Evolutionary conservation across 176 grass and related monocot genomes (phyloP).

Genomic region (Chrysopogon serrulatus): DNA sequence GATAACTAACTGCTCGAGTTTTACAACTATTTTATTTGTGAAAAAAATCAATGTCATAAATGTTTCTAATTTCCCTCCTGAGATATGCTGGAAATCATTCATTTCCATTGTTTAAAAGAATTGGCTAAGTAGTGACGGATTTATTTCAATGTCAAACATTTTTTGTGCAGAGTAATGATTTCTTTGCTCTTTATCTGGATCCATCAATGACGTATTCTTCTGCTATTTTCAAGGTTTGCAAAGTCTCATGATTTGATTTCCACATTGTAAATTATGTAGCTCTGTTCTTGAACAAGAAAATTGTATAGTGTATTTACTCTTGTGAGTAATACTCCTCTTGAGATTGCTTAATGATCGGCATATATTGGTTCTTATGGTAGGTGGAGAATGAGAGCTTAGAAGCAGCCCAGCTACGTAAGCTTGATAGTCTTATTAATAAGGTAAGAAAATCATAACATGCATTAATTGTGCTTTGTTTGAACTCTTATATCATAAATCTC

Average conservation of each 20-base stretch:
- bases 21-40: neutral
- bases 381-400: constrained; percentile 57
- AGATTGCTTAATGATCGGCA: neutral
- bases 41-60: neutral
- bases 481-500: neutral
- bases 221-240: constrained; percentile 61
- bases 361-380: constrained; percentile 24
- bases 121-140: neutral
- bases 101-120: neutral
- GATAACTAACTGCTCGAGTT: neutral
- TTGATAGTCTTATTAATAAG: constrained; percentile 52
- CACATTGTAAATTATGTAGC: neutral
- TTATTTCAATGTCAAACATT: neutral
- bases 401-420: constrained; percentile 46
- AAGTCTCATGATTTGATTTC: neutral
- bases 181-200: constrained; percentile 78
- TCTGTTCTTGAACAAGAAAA: neutral
- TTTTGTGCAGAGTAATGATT: constrained; percentile 61
- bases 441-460: neutral
- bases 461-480: neutral
- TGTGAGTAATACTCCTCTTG: neutral
- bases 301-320: constrained; percentile 21
- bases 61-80: neutral
- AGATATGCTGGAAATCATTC: neutral
- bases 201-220: constrained; percentile 79